Conservation (phyloP, 805 yeast genomes). For the Ogataea nonfermentans region DNA sequence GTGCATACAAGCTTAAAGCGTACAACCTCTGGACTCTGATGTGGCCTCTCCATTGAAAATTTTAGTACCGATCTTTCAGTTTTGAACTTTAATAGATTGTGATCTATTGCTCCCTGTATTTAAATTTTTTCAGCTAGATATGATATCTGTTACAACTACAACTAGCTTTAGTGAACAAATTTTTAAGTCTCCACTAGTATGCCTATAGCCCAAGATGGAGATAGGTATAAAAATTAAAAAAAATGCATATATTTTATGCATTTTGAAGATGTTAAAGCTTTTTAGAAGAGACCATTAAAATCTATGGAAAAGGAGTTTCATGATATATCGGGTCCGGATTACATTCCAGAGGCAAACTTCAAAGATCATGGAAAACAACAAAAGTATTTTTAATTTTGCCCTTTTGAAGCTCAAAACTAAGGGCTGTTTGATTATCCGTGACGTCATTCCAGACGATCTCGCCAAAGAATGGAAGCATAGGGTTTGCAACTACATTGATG, state of each 20-base stretch:
- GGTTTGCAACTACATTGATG: conserved; percentile 22
- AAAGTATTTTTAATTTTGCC: conserved; percentile 2
- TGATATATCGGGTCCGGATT: conserved; percentile 25
- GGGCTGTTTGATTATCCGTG: conserved; percentile 34
- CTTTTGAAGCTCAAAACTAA: conserved; percentile 13
- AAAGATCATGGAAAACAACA: conserved; percentile 14
- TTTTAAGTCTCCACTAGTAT: too few species aligned
- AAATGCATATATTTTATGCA: conserved; percentile 27
- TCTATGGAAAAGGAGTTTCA: conserved; percentile 25
- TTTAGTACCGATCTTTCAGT: too few species aligned
- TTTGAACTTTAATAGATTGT: too few species aligned
- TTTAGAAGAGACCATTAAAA: conserved; percentile 32
- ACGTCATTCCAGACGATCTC: conserved; percentile 29
- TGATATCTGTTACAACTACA: too few species aligned
- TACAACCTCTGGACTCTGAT: too few species aligned
- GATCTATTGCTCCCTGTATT: too few species aligned
- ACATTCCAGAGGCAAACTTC: conserved; percentile 29
- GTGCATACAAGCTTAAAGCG: too few species aligned
- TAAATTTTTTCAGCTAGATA: too few species aligned
- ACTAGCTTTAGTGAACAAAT: too few species aligned
- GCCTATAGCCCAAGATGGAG: conserved; percentile 12
- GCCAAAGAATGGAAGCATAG: conserved; percentile 27
- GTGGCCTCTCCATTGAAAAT: too few species aligned
- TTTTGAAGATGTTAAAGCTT: conserved; percentile 27
- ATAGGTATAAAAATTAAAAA: conserved; percentile 14